phyloP scores from a whole-genome alignment of 2,329 filamentous ascomycete genomes.

The Ophiostoma pallidulum region DNA sequence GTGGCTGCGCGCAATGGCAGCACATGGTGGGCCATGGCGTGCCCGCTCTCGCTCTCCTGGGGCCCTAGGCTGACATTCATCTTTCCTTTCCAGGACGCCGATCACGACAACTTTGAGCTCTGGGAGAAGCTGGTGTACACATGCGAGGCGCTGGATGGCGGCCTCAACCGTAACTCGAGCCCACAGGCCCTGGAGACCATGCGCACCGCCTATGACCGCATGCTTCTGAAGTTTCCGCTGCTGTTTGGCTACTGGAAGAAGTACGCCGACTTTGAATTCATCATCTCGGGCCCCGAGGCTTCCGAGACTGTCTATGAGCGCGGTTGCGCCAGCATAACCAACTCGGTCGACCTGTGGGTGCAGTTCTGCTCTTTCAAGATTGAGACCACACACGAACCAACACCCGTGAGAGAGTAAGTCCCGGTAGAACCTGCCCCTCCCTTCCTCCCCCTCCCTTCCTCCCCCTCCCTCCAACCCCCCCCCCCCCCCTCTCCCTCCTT shows the following conservation, averaged over 20 bases:
- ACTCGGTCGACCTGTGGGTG: conserved; percentile 93
- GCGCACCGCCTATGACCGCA: conserved; percentile 81
- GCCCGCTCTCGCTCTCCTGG: too few species aligned
- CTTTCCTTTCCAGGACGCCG: conserved; percentile 40
- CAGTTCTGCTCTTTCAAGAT: conserved; percentile 98
- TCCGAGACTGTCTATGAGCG: conserved; percentile 97
- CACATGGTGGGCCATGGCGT: not conserved
- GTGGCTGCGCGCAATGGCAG: too few species aligned
- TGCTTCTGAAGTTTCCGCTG: conserved; percentile 88
- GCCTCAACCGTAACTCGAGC: conserved; percentile 92
- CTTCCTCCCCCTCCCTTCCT: not conserved
- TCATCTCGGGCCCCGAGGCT: conserved; percentile 90
- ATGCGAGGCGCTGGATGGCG: conserved; percentile 79
- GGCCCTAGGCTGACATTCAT: not conserved
- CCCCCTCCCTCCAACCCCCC: not conserved
- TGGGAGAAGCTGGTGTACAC: conserved; percentile 89
- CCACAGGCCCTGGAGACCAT: conserved; percentile 83
- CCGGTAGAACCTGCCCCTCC: conserved; percentile 19
- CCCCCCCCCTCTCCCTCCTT: not conserved
- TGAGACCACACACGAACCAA: conserved; percentile 89
- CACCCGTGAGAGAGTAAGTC: conserved; percentile 99
- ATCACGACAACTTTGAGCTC: conserved; percentile 83
- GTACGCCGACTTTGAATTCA: conserved; percentile 95
- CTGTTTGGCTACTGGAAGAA: conserved; percentile 99
- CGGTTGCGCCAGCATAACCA: conserved; percentile 83